Evolutionary conservation across 495 filamentous ascomycete species (phyloP).

Genomic region (Aspergillus homomorphus): DNA sequence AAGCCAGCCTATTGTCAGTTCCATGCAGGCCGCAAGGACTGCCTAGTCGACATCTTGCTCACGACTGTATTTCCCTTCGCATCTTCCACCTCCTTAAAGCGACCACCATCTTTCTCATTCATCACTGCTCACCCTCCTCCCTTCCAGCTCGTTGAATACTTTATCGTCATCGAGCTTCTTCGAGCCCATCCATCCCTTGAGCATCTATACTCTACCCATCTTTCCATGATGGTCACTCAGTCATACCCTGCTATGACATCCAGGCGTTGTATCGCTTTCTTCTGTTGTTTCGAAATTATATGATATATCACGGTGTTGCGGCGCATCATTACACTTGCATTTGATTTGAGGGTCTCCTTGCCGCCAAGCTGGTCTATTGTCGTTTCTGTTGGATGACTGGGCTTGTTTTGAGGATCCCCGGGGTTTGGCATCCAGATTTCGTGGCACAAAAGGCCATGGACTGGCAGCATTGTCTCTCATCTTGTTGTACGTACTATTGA

Average conservation of each 20-base stretch:
- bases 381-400: constrained; percentile 8
- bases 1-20: constrained; percentile 42
- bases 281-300: constrained; percentile 10
- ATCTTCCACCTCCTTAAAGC: neutral
- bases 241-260: constrained; percentile 10
- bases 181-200: constrained; percentile 9
- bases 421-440: neutral
- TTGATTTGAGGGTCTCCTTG: constrained; percentile 15
- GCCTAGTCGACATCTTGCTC: constrained; percentile 19
- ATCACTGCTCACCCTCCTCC: constrained; percentile 3
- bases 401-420: constrained; percentile 5
- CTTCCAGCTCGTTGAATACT: neutral
- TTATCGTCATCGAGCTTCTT: constrained; percentile 8
- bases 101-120: neutral
- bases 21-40: constrained; percentile 40
- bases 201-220: constrained; percentile 4
- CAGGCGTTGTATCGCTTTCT: constrained; percentile 2
- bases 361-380: constrained; percentile 22
- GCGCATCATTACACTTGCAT: constrained; percentile 20
- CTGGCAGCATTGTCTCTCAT: constrained; percentile 7
- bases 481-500: neutral
- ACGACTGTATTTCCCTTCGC: neutral
- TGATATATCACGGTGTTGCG: constrained; percentile 33
- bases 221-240: constrained; percentile 13
- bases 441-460: constrained; percentile 3